Conservation (phyloP, 2,329 filamentous ascomycete genomes). For the Fusarium duplospermum region DNA sequence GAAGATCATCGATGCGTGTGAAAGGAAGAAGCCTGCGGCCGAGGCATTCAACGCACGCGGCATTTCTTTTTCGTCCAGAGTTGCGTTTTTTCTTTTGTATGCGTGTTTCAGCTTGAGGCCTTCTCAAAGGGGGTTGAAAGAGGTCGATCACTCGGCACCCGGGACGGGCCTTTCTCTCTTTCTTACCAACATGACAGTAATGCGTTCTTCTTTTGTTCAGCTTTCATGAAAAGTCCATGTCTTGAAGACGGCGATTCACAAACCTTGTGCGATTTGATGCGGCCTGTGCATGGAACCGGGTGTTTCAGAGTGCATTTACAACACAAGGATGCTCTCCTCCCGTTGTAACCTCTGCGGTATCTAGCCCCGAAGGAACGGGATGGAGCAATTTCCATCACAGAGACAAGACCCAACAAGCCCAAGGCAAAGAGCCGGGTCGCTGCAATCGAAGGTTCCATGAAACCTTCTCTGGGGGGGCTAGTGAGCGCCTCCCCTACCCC, state of each 20-base stretch:
- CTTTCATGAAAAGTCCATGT: constrained; percentile 2
- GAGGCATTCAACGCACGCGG: constrained; percentile 20
- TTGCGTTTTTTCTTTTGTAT: background rate
- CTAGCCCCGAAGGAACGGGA: constrained; percentile 2
- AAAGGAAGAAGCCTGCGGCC: background rate
- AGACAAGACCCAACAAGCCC: background rate
- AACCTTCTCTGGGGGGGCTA: constrained; percentile 40
- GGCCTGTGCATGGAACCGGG: constrained; percentile 28
- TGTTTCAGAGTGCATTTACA: constrained; percentile 26
- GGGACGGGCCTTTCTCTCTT: background rate
- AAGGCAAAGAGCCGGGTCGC: constrained; percentile 11
- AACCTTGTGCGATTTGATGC: constrained; percentile 13
- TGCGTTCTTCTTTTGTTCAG: constrained; percentile 3
- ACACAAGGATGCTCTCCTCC: background rate
- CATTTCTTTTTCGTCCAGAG: constrained; percentile 6
- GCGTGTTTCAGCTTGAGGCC: background rate
- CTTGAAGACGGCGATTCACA: constrained; percentile 1
- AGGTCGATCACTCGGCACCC: background rate
- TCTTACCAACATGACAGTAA: background rate
- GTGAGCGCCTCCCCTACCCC: constrained; percentile 10
- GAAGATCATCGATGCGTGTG: constrained; percentile 28
- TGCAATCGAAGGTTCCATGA: constrained; percentile 43
- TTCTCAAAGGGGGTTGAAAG: background rate
- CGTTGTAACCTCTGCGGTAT: background rate
- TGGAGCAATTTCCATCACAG: constrained; percentile 11